Conservation (phyloP, 768 basidiomycete genomes). For the Tubosaeta sp. region DNA sequence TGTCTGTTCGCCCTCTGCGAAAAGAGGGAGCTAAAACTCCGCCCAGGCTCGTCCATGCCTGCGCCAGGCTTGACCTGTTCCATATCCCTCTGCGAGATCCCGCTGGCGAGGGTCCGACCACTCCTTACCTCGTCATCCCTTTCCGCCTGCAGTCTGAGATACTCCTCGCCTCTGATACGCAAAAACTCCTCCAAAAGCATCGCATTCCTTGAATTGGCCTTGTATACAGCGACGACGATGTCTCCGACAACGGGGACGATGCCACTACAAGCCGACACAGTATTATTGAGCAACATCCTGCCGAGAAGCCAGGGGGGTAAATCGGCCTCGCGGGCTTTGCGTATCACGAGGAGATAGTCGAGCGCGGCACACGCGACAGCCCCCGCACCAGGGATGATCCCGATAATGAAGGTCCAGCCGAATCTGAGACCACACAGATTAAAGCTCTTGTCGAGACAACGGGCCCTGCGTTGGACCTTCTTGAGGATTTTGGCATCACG, state of each 20-base stretch:
- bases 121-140: conserved; percentile 23
- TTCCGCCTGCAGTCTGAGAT: conserved; percentile 46
- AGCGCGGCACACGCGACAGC: conserved; percentile 59
- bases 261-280: conserved; percentile 61
- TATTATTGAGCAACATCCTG: conserved; percentile 76
- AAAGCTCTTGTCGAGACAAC: conserved; percentile 87
- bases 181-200: conserved; percentile 82
- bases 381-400: conserved; percentile 66
- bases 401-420: conserved; percentile 84
- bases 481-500: conserved; percentile 73
- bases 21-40: conserved; percentile 16
- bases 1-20: conserved; percentile 21
- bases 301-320: conserved; percentile 60
- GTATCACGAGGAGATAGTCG: conserved; percentile 73
- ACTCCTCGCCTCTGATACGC: conserved; percentile 71
- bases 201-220: conserved; percentile 89
- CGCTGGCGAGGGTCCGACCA: conserved; percentile 5
- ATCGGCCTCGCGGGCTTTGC: conserved; percentile 72
- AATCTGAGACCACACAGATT: conserved; percentile 73
- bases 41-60: conserved; percentile 38
- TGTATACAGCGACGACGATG: conserved; percentile 69
- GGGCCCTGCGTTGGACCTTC: conserved; percentile 72
- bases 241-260: conserved; percentile 74
- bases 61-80: conserved; percentile 53
- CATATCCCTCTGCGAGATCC: conserved; percentile 31